Evolutionary conservation across 345 rosid species (phyloP), one percentile per base, ranked within the genome.

Genomic region (Hibiscus syriacus): DNA sequence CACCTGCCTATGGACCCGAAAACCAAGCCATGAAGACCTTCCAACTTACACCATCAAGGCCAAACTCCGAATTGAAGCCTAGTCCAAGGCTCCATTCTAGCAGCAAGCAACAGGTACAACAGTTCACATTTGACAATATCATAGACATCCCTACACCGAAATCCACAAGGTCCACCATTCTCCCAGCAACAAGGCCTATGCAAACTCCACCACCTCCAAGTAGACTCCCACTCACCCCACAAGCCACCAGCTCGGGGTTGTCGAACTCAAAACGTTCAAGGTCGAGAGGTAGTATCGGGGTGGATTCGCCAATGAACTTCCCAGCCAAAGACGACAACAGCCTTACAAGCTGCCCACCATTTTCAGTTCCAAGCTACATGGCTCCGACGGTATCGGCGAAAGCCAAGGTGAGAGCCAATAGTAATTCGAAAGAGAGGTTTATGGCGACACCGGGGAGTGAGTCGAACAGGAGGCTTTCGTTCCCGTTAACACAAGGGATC

Each of bases 361-460:
- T 87, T 76, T 89, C 89, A 0, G 89, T 77, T 41, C 99, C 98
- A 5, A 90, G 79, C 80, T 95, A 95, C 79, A 91, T 95, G 99
- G 72, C 70, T 57, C 92, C 97, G 0, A 95, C 98, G 0, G 89
- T 70, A 30, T 91, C 99, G 0, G 84, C 98, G 5, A 90, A 82
- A 76, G 98, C 98, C 4, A 94, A 90, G 64, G 84, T 45, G 2
- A 84, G 98, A 74, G 82, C 92, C 53, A 86, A 22, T 67, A 86
- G 96, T n/a, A 87, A 85, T 46, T 92, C 92, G 0, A 90, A 79
- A 70, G 98, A 93, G 69, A 83, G 92, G 61, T 58, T 81, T 38
- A 89, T 84, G 0, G 82, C 75, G 49, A 79, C 96, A 14, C 92
- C 98, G 0, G 74, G 79, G 48, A 84, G 80, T 1, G 99, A 94